A percentile compares a stretch with the other conserved stretches of the same genome.
Conservation (phyloP, 305 asterid species). For the Fraxinus baroniana region DNA sequence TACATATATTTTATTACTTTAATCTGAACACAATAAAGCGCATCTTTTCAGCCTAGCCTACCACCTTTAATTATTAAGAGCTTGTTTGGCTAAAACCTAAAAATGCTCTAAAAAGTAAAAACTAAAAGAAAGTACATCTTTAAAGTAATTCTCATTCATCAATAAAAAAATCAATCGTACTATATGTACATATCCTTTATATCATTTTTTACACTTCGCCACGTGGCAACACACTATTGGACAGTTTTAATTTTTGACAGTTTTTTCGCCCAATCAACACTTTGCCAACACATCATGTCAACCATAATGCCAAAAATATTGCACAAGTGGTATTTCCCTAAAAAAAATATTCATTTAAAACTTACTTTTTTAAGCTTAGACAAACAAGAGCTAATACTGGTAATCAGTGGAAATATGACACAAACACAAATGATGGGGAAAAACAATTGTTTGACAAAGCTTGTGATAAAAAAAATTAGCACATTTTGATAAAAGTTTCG, state of each 20-base stretch:
- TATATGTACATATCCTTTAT: no score
- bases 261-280: neutral
- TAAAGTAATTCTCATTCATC: neutral
- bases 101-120: neutral
- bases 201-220: neutral
- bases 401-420: neutral
- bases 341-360: neutral
- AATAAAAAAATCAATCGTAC: neutral
- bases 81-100: neutral
- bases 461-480: neutral
- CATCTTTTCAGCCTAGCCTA: neutral
- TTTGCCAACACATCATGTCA: neutral
- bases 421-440: neutral
- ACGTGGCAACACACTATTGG: neutral
- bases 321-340: neutral
- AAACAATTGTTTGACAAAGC: neutral
- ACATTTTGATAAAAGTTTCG: neutral
- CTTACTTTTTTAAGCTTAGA: neutral
- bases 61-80: neutral
- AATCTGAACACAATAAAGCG: neutral
- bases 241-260: neutral
- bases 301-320: neutral
- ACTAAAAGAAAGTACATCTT: neutral
- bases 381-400: neutral
- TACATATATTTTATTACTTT: neutral